Evolutionary conservation across 495 filamentous ascomycete genomes (phyloP).

Genomic region (Penicillium antarcticum): DNA sequence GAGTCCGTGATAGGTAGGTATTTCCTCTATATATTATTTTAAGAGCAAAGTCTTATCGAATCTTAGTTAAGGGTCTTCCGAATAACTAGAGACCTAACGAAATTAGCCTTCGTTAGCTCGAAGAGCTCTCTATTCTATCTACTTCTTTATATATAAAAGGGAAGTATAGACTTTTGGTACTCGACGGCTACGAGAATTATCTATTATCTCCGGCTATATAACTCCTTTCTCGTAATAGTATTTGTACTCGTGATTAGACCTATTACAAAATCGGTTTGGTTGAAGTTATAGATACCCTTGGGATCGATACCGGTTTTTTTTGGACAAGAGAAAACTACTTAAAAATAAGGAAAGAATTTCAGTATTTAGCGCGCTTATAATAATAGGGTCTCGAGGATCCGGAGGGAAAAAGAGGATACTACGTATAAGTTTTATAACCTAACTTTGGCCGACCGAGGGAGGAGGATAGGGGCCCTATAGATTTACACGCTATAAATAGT

Average conservation of each 20-base stretch:
- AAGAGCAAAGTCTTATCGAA: conserved; percentile 9
- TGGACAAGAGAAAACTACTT: not conserved
- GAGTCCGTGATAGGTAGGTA: no score
- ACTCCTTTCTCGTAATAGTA: no score
- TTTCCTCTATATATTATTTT: conserved; percentile 14
- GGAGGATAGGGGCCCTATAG: not conserved
- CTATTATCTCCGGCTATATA: no score
- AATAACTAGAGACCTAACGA: conserved; percentile 17
- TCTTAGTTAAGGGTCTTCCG: conserved; percentile 5
- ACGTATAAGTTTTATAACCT: not conserved
- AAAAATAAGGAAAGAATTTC: not conserved
- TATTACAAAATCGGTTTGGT: no score
- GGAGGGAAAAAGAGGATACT: no score
- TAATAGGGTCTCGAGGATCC: not conserved
- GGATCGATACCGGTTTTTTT: not conserved
- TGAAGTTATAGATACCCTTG: no score
- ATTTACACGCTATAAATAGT: conserved; percentile 18
- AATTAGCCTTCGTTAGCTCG: conserved; percentile 15
- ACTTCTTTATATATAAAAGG: not conserved
- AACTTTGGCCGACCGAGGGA: not conserved
- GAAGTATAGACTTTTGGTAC: not conserved
- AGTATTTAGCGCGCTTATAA: not conserved
- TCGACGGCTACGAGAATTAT: no score
- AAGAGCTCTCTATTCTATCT: conserved; percentile 10
- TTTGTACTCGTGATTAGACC: no score